Percentiles rank a stretch among this genome's conserved stretches.
Evolutionary conservation across 805 yeast species (phyloP).

Genomic region (Hanseniaspora lindneri): DNA sequence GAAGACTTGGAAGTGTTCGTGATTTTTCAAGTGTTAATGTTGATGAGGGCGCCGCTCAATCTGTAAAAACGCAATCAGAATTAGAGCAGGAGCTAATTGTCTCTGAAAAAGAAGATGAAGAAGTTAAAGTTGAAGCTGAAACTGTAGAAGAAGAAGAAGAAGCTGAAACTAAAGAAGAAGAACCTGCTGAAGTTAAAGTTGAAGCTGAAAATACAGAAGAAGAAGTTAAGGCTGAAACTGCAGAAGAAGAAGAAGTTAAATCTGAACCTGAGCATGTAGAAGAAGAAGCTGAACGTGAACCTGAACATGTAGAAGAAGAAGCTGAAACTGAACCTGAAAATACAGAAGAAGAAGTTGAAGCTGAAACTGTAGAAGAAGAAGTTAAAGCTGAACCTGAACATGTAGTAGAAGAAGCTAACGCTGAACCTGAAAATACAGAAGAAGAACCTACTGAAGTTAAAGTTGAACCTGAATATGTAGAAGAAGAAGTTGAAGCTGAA

Average conservation of each 20-base stretch:
- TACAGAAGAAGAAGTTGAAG: constrained; percentile 4
- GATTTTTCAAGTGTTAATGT: constrained; percentile 5
- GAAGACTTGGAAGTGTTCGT: constrained; percentile 15
- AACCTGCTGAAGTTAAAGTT: constrained; percentile 6
- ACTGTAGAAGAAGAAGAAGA: constrained; percentile 7
- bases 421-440: constrained; percentile 5
- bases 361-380: constrained; percentile 9
- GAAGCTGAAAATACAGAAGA: not conserved
- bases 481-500: constrained; percentile 8
- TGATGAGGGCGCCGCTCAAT: too few relatives aligned
- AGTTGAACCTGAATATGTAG: not conserved
- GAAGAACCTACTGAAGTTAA: constrained; percentile 3
- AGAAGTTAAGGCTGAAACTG: constrained; percentile 7
- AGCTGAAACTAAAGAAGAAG: not conserved
- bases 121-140: constrained; percentile 3
- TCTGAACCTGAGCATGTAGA: constrained; percentile 11
- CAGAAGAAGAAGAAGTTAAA: constrained; percentile 12
- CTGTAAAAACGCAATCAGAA: constrained; percentile 13
- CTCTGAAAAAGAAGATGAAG: not conserved
- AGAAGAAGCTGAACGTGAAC: constrained; percentile 17
- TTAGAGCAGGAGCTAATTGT: constrained; percentile 9
- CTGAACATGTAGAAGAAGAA: constrained; percentile 14
- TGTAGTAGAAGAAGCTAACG: too few relatives aligned
- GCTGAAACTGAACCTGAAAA: constrained; percentile 13
- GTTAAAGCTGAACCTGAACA: too few relatives aligned